These are phyloP conservation scores for Tricholoma furcatifolium DNA, from an alignment of 768 basidiomycete species.

Conservation along the genomic window DNA sequence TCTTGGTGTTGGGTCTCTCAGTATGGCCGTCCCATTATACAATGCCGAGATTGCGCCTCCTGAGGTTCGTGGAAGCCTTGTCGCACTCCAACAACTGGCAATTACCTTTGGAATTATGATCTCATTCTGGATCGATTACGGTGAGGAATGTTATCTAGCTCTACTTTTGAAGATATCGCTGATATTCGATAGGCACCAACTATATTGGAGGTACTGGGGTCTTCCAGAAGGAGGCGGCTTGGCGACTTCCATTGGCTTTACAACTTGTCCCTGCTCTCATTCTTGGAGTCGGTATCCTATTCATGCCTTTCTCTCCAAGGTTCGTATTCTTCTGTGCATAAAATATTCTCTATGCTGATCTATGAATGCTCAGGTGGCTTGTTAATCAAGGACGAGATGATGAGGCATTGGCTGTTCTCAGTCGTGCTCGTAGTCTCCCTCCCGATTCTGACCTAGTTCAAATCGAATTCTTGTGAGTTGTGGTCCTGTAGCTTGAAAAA, in stretches of 20 bases:
- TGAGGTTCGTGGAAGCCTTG: conserved; percentile 78
- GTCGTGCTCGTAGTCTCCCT: conserved; percentile 53
- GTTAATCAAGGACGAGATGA: conserved; percentile 76
- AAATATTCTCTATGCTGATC: not conserved
- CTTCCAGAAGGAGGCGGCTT: conserved; percentile 64
- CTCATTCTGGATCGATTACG: conserved; percentile 54
- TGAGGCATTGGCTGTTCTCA: conserved; percentile 65
- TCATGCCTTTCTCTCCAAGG: conserved; percentile 81
- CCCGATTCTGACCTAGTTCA: conserved; percentile 64
- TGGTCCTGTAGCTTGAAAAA: not conserved
- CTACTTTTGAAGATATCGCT: conserved; percentile 32
- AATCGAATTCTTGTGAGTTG: conserved; percentile 65
- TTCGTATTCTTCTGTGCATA: conserved; percentile 18
- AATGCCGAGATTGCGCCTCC: conserved; percentile 73
- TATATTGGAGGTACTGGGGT: conserved; percentile 64
- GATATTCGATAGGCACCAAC: conserved; percentile 56
- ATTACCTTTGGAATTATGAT: conserved; percentile 82
- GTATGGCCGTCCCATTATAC: conserved; percentile 83
- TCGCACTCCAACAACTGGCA: conserved; percentile 79
- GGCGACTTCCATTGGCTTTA: conserved; percentile 72
- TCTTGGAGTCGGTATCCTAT: conserved; percentile 67
- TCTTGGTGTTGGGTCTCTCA: conserved; percentile 77
- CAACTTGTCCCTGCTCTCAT: conserved; percentile 75
- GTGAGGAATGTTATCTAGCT: conserved; percentile 19
- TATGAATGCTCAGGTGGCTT: conserved; percentile 51